phyloP scores from a whole-genome alignment of 1,139 yeast species.

The Geotrichum citri-aurantii region DNA sequence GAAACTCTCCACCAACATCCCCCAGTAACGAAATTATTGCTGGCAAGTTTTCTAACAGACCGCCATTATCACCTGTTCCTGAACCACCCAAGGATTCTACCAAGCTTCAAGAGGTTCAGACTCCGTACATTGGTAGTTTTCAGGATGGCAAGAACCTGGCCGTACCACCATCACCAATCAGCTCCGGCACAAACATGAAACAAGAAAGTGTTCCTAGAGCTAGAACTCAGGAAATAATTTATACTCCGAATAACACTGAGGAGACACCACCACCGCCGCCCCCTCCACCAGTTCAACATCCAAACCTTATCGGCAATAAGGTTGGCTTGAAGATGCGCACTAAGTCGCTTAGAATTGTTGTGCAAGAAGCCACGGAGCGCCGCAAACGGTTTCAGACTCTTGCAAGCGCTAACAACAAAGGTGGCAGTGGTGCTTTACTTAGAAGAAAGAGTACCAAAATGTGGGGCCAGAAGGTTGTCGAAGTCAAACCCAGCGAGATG shows the following conservation, averaged over 20 bases:
- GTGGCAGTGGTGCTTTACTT: slow-evolving; percentile 35
- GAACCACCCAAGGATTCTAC: slow-evolving; percentile 21
- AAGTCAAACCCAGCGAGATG: slow-evolving; percentile 72
- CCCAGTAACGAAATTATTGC: slow-evolving; percentile 33
- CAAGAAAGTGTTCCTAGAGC: background rate
- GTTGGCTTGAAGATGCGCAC: slow-evolving; percentile 35
- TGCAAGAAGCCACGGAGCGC: slow-evolving; percentile 78
- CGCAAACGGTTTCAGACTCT: slow-evolving; percentile 39
- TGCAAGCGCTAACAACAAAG: slow-evolving; percentile 26
- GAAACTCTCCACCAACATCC: slow-evolving; percentile 52
- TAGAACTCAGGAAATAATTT: background rate
- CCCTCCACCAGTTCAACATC: background rate
- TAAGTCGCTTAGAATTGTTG: slow-evolving; percentile 88
- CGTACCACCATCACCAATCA: background rate
- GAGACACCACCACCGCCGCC: background rate
- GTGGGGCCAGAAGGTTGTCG: slow-evolving; percentile 96
- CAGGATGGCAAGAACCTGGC: slow-evolving; percentile 5
- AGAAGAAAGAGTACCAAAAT: slow-evolving; percentile 82
- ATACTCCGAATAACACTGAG: background rate
- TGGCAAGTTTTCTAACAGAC: slow-evolving; percentile 11
- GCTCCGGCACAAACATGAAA: background rate
- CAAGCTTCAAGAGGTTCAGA: background rate
- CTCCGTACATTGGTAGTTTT: background rate
- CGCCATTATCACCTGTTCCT: slow-evolving; percentile 27
- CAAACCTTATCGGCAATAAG: slow-evolving; percentile 1